Percentiles rank a stretch among this genome's conserved stretches.
Evolutionary conservation across 331 rosid species (phyloP).

Genomic region (Cydonia oblonga): DNA sequence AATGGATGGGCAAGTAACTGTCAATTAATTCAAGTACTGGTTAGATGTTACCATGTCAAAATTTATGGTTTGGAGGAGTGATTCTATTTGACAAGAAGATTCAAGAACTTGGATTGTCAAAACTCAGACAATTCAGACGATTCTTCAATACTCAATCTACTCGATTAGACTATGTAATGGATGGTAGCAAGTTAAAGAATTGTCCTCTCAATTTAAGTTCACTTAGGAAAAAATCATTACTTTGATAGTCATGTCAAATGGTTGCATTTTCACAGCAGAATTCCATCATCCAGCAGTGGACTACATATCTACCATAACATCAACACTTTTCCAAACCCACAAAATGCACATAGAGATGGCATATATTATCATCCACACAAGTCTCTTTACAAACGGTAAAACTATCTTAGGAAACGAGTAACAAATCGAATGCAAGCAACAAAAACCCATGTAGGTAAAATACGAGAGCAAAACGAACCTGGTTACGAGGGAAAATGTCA

Average conservation of each 20-base stretch:
- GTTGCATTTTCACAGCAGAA: not conserved
- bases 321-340: not conserved
- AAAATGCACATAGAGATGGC: not conserved
- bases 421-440: not conserved
- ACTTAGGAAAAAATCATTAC: not conserved
- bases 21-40: not conserved
- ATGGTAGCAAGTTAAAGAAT: not conserved
- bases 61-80: not conserved
- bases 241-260: not conserved
- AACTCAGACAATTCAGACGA: not conserved
- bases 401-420: not conserved
- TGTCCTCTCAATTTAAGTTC: not conserved
- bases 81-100: not conserved
- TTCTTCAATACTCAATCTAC: not conserved
- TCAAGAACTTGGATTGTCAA: not conserved
- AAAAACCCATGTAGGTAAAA: not conserved
- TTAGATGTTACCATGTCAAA: not conserved
- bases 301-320: not conserved
- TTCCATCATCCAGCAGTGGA: not conserved
- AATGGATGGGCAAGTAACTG: not conserved
- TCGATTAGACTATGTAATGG: not conserved
- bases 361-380: not conserved
- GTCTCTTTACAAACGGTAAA: not conserved
- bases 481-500: conserved; percentile 79
- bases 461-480: conserved; percentile 33